phyloP scores from a whole-genome alignment of 352 stramenopile genomes.

The Globisporangium recalcitrans region DNA sequence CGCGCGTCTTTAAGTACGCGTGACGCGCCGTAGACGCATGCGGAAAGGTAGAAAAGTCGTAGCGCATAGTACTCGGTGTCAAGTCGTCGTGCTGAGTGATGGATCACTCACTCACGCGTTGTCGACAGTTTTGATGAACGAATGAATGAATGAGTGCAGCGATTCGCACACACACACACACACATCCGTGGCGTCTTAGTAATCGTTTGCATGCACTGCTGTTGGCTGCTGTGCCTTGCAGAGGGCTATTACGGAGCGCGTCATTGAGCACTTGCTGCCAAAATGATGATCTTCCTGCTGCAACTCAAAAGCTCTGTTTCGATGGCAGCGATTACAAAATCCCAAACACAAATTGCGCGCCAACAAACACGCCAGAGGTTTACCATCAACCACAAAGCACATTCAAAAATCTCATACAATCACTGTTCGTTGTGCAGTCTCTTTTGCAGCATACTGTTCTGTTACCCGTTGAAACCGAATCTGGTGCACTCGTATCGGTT shows the following conservation, averaged over 20 bases:
- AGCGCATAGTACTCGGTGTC: neutral
- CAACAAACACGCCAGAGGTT: neutral
- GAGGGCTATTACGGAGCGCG: neutral
- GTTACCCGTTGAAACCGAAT: slow-evolving; percentile 19
- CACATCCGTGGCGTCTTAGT: neutral
- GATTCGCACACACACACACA: neutral
- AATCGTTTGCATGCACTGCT: neutral
- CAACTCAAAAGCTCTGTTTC: neutral
- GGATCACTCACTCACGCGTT: neutral
- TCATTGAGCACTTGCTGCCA: neutral
- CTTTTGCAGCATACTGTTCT: slow-evolving; percentile 11
- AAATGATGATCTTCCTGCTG: neutral
- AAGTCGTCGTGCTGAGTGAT: neutral
- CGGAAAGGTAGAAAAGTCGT: neutral
- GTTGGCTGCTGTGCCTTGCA: neutral
- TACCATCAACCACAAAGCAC: slow-evolving; percentile 13
- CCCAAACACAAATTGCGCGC: slow-evolving; percentile 7
- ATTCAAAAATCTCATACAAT: slow-evolving; percentile 9
- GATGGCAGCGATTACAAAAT: neutral
- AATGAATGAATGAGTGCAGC: neutral
- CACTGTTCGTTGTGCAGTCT: neutral
- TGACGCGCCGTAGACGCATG: slow-evolving; percentile 1
- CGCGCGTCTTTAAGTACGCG: slow-evolving; percentile 8
- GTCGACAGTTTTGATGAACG: neutral
- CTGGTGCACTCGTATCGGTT: neutral